phyloP scores from a whole-genome alignment of 176 grass and related monocot genomes.

The Stipa capillata region DNA sequence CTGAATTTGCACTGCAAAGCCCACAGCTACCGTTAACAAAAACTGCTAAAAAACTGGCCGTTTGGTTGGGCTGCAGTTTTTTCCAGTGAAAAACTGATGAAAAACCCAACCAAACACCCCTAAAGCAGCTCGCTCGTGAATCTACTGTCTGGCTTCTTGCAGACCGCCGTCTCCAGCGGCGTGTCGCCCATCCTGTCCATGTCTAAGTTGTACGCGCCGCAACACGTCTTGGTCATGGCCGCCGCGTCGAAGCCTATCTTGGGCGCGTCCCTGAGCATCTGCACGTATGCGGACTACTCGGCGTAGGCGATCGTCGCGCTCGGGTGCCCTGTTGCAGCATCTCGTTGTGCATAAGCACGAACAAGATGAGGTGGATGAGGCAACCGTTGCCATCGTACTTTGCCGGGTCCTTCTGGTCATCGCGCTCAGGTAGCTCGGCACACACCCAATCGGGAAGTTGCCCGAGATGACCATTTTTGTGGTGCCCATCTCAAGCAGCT shows the following conservation, averaged over 20 bases:
- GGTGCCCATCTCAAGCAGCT: conserved; percentile 38
- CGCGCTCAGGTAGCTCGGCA: conserved; percentile 52
- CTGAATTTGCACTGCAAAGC: too few species aligned
- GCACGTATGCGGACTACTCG: conserved; percentile 70
- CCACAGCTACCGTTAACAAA: too few species aligned
- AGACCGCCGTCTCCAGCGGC: too few species aligned
- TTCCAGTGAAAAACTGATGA: too few species aligned
- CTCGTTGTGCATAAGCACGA: conserved; percentile 54
- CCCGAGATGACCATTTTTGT: conserved; percentile 47
- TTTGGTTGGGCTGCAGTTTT: too few species aligned
- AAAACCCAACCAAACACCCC: too few species aligned
- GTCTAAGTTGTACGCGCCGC: conserved; percentile 50
- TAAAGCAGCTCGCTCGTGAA: too few species aligned
- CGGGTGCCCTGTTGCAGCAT: conserved; percentile 26
- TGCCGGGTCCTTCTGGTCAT: conserved; percentile 16
- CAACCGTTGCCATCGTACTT: conserved; percentile 41
- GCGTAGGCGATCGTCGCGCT: conserved; percentile 34
- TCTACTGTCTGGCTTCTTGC: too few species aligned
- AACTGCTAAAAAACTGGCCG: too few species aligned
- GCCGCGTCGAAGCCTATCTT: conserved; percentile 36
- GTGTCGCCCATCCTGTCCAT: conserved; percentile 55
- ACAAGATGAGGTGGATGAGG: conserved; percentile 46
- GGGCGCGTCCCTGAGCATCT: conserved; percentile 38
- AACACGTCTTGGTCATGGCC: conserved; percentile 35
- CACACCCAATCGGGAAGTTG: conserved; percentile 77